Evolutionary conservation across 208 protist genomes (phyloP).

Genomic region (Angomonas ambiguus): DNA sequence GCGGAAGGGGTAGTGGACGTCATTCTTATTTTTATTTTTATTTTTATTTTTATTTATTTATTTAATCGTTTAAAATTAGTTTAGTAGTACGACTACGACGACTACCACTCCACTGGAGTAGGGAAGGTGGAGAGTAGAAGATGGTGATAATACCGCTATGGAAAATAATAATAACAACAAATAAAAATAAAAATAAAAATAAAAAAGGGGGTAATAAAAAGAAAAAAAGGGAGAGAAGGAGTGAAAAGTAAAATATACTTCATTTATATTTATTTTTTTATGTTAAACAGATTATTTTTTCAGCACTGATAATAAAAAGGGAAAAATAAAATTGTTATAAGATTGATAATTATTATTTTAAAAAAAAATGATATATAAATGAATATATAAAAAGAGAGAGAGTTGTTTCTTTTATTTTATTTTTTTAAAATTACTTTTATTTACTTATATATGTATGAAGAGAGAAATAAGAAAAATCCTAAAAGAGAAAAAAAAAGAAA

Average conservation of each 20-base stretch:
- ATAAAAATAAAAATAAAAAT: too few species aligned
- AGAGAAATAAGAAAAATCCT: background rate
- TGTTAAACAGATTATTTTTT: too few species aligned
- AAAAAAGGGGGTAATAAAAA: background rate
- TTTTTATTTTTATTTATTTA: too few species aligned
- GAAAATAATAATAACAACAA: too few species aligned
- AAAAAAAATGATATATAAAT: background rate
- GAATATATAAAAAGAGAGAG: background rate
- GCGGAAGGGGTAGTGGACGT: too few species aligned
- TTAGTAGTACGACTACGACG: too few species aligned
- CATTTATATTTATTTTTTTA: background rate
- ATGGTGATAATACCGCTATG: too few species aligned
- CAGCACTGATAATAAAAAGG: conserved; percentile 13
- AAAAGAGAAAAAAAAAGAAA: conserved; percentile 1
- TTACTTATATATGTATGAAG: background rate
- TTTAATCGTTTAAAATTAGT: too few species aligned
- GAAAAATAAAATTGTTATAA: conserved; percentile 14
- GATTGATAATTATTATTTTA: background rate
- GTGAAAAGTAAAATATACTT: background rate
- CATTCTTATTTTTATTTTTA: too few species aligned
- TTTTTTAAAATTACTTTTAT: conserved; percentile 2
- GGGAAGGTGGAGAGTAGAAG: too few species aligned
- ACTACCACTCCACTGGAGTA: too few species aligned
- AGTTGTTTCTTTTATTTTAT: too few species aligned
- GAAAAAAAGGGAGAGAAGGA: conserved; percentile 6